Evolutionary conservation across 495 filamentous ascomycete species (phyloP), one percentile per base, ranked within the genome.

Genomic region (Aspergillus homomorphus): DNA sequence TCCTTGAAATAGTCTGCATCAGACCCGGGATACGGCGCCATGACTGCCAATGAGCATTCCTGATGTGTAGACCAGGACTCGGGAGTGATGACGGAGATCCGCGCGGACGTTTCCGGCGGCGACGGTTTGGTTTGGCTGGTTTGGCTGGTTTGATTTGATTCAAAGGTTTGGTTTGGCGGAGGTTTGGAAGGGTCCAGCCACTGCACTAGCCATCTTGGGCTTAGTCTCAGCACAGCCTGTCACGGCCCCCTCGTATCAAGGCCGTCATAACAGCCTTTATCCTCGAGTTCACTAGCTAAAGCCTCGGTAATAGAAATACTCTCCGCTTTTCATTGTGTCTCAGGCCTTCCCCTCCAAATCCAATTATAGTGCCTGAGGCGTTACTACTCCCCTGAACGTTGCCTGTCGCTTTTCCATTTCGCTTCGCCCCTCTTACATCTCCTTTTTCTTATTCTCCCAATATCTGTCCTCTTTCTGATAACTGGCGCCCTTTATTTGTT

Each of bases 1-100:
- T 94, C 89, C 71, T 82, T 85, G 63, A 93, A 84, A 69, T 91
- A 82, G 66, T 91, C 87, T 20, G 89, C 85, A 73, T 92, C 89
- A 72, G 93, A 87, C 66, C 81, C 84, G 69, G 80, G 77, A 77
- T 86, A 82, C 76, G 89, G 89, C 65, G 82, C 80, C 83, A 86
- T 86, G 60, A 65, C 67, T 68, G 58, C 56, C 53, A 42, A 22
- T 26, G 53, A 65, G 59, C 33, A 67, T 45, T 56, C 55, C 61
- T 61, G 66, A 64, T 64, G 69, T 62, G 65, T 62, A 56, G 44
- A 23, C 18, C 18, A n/a, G 45, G 24, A 9, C 7, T 21, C 24
- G 46, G 45, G 58, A 46, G 16, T 21, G n/a, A n/a, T n/a, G n/a
- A n/a, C 24, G 33, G 59, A 38, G 33, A 38, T 38, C 26, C 33